These are phyloP conservation scores for Phallus indusiatus DNA, from an alignment of 768 basidiomycete species.

Conservation along the genomic window DNA sequence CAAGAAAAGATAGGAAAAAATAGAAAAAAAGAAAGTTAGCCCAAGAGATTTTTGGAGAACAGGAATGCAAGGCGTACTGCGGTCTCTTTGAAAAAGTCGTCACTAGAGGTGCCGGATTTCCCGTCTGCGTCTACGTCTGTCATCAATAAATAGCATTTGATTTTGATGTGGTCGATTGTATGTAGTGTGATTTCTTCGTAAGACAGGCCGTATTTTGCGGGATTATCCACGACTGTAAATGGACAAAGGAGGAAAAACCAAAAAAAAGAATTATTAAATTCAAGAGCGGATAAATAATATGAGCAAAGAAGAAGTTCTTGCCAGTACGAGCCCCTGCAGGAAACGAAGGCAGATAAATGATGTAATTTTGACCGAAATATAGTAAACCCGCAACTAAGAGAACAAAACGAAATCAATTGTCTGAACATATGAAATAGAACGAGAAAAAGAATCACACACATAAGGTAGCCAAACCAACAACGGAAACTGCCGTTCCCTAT, in stretches of 20 bases:
- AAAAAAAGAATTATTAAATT: not conserved
- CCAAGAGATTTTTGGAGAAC: not conserved
- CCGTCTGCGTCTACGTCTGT: conserved; percentile 38
- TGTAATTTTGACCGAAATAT: conserved; percentile 77
- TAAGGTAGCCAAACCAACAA: conserved; percentile 27
- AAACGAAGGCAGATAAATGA: conserved; percentile 85
- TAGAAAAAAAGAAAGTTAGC: not conserved
- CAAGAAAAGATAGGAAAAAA: not conserved
- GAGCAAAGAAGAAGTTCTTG: conserved; percentile 21
- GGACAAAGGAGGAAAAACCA: conserved; percentile 2
- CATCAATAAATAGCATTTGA: conserved; percentile 70
- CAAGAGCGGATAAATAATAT: not conserved
- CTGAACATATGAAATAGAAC: conserved; percentile 6
- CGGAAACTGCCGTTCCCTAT: conserved; percentile 29
- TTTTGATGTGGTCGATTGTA: conserved; percentile 60
- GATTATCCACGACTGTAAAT: conserved; percentile 22
- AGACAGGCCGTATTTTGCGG: conserved; percentile 58
- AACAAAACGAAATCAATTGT: not conserved
- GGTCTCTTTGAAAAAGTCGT: not conserved
- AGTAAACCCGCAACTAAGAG: conserved; percentile 57
- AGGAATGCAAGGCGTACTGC: not conserved
- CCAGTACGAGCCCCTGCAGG: conserved; percentile 74
- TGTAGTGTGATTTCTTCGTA: conserved; percentile 67
- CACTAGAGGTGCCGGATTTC: not conserved
- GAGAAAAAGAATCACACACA: conserved; percentile 19